Percentiles rank a stretch among this genome's conserved stretches.
phyloP scores from a whole-genome alignment of 768 basidiomycete genomes.

The Pholiota conissans region DNA sequence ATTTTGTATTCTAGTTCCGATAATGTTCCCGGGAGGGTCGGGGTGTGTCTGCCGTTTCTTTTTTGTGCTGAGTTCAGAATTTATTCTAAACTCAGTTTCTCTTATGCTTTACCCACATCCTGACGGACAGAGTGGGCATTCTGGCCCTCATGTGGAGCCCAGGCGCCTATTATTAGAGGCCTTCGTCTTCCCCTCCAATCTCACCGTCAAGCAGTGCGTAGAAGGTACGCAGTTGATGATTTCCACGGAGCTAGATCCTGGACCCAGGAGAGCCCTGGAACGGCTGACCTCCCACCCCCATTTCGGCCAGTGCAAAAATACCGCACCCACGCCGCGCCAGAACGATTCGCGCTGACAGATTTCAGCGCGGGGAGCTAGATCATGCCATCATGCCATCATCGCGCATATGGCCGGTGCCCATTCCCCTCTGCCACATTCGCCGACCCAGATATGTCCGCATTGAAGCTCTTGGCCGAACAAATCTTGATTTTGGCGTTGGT shows the following conservation, averaged over 20 bases:
- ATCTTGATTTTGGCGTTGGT: neutral
- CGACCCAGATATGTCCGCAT: neutral
- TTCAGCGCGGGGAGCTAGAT: neutral
- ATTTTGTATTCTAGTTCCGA: slow-evolving; percentile 13
- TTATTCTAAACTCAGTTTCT: neutral
- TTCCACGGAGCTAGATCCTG: slow-evolving; percentile 10
- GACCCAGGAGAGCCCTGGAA: slow-evolving; percentile 1
- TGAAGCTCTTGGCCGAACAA: neutral
- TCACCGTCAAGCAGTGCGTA: slow-evolving; percentile 2
- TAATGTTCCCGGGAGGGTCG: slow-evolving; percentile 21
- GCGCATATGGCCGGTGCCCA: slow-evolving; percentile 1
- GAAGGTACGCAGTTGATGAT: neutral
- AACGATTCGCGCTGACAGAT: neutral
- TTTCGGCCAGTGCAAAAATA: neutral
- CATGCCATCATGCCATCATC: neutral
- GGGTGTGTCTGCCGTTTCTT: slow-evolving; percentile 6
- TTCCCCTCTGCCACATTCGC: slow-evolving; percentile 1
- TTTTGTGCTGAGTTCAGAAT: neutral
- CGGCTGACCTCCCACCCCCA: slow-evolving; percentile 3
- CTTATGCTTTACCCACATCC: neutral
- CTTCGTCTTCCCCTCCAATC: neutral
- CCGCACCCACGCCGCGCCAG: slow-evolving; percentile 6
- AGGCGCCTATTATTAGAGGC: neutral
- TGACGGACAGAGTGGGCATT: neutral
- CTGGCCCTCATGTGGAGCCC: neutral